Evolutionary conservation across 129 eudicot species (phyloP), one percentile per base, ranked within the genome.

Genomic region (Flaveria bidentis): DNA sequence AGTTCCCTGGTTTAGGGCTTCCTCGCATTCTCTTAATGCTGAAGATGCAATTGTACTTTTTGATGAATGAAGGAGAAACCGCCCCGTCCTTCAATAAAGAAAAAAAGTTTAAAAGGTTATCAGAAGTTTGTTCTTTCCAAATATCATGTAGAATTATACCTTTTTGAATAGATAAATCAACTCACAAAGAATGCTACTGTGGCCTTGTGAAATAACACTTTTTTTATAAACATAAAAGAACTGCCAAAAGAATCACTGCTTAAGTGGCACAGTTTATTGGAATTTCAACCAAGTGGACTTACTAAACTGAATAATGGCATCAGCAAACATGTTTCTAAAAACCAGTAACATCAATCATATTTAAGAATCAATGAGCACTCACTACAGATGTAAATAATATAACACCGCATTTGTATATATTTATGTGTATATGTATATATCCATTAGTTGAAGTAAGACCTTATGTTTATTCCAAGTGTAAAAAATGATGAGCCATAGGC

Each of bases 401-500:
- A 20, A 2, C 30, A 52, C 41, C 25, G 12, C 14, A 18, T n/a
- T 3, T 49, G 16, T 14, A 14, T 14, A 49, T 49, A 49, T 16
- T 6, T 52, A 2, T 6, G 14, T 69, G 22, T 51, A 17, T 18
- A 50, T 7, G 14, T 51, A 71, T 58, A 61, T 62, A 70, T 64
- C 55, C 25, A 75, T 16, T 26, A 66, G 20, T 33, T 39, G 53
- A 56, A 82, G 58, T 45, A 65, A 76, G 67, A 94, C 97, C 99
- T 89, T 84, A 94, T 86, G 82, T 85, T 87, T 78, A 94, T 94
- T 80, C 97, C 97, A 70, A 94, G 96, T 18, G 91, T 87, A 76
- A 91, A 91, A 85, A 87, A 91, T 45, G 96, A 91, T 47, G 94
- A 89, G 64, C 97, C 99, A 89, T 88, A 94, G 76, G 99, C 99